A percentile compares a stretch with the other conserved stretches of the same genome.
phyloP scores from a whole-genome alignment of 805 yeast genomes.

The Pachysolen tannophilus region DNA sequence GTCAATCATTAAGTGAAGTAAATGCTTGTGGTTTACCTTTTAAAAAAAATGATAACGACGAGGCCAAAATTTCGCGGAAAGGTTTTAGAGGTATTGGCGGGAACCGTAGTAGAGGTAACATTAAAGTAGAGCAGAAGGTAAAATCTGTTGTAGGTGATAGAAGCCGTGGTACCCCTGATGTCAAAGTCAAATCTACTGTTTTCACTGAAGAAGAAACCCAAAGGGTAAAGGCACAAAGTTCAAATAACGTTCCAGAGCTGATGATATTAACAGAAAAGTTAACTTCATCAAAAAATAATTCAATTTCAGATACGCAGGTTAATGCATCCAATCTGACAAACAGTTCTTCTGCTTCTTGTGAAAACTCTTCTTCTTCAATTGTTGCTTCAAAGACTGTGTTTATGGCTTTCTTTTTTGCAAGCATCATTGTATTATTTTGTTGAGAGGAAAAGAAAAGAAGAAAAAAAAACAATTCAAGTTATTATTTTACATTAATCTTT shows the following conservation, averaged over 20 bases:
- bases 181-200: too few species aligned
- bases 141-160: constrained; percentile 5
- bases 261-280: constrained; percentile 6
- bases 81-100: constrained; percentile 9
- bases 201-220: background rate
- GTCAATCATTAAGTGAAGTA: constrained; percentile 36
- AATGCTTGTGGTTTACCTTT: constrained; percentile 45
- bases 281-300: too few species aligned
- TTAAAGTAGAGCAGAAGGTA: constrained; percentile 5
- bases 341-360: background rate
- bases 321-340: background rate
- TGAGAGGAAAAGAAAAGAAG: too few species aligned
- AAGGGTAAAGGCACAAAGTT: background rate
- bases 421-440: background rate
- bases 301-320: background rate
- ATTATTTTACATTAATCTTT: too few species aligned
- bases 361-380: background rate
- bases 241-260: constrained; percentile 7
- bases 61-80: constrained; percentile 20
- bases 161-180: too few species aligned
- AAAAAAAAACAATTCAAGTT: too few species aligned
- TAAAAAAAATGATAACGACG: constrained; percentile 30
- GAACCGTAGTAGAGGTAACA: background rate
- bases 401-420: background rate
- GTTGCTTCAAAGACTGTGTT: background rate